A percentile compares a stretch with the other conserved stretches of the same genome.
Conservation (phyloP, 305 asterid genomes). For the Solanum hybrid region DNA sequence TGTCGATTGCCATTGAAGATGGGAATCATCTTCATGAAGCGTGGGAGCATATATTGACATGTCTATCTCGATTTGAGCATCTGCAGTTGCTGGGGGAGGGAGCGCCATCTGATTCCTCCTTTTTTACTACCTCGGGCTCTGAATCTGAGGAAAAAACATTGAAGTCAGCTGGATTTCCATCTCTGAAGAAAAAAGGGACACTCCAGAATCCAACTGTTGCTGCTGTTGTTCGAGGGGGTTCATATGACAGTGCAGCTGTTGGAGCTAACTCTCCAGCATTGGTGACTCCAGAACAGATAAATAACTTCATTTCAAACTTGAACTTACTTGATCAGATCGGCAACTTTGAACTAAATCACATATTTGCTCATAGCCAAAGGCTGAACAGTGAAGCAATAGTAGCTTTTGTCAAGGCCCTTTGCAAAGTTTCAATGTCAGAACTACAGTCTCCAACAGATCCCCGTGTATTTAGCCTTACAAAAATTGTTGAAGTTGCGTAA, state of each 20-base stretch:
- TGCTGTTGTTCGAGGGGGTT: conserved; percentile 99
- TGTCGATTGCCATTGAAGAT: conserved; percentile 90
- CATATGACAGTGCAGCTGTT: conserved; percentile 80
- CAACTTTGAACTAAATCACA: conserved; percentile 86
- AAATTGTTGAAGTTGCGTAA: conserved; percentile 99
- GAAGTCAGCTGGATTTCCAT: conserved; percentile 44
- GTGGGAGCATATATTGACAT: conserved; percentile 96
- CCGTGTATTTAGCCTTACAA: conserved; percentile 95
- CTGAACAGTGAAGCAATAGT: conserved; percentile 96
- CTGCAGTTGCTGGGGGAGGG: conserved; percentile 97
- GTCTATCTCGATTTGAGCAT: conserved; percentile 97
- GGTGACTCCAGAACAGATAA: conserved; percentile 90
- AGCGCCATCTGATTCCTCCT: conserved; percentile 90
- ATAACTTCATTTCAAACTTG: conserved; percentile 73
- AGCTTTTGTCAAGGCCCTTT: conserved; percentile 82
- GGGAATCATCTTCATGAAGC: conserved; percentile 94
- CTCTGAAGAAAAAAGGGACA: conserved; percentile 85
- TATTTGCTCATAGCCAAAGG: conserved; percentile 98
- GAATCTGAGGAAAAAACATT: conserved; percentile 57
- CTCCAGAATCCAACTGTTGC: conserved; percentile 85
- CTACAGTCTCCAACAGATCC: conserved; percentile 99
- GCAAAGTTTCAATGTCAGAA: conserved; percentile 95
- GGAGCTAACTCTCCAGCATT: conserved; percentile 65
- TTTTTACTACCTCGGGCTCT: conserved; percentile 45
- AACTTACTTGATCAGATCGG: conserved; percentile 96